Conservation (phyloP, 2,329 filamentous ascomycete genomes). For the Aspergillus phoenicis region DNA sequence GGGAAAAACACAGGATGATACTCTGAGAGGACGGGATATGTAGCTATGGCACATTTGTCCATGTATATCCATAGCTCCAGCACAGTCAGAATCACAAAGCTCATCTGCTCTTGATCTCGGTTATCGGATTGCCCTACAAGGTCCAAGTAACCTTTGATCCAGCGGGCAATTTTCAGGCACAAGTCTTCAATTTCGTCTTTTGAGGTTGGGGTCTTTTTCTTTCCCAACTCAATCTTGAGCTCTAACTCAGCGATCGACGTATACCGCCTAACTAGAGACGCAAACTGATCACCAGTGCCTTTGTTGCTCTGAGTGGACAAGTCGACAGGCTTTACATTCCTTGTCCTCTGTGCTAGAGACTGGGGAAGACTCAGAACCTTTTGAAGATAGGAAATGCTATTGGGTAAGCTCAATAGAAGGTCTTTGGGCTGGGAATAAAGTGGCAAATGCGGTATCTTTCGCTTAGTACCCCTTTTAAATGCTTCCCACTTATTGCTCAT, state of each 20-base stretch:
- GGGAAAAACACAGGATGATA: slow-evolving; percentile 57
- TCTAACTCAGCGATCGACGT: slow-evolving; percentile 4
- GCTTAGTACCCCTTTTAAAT: slow-evolving; percentile 43
- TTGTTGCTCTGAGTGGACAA: too few relatives aligned
- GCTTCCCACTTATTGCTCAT: slow-evolving; percentile 44
- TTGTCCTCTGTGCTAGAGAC: too few relatives aligned
- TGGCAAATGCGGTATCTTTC: slow-evolving; percentile 49
- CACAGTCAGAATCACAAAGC: slow-evolving; percentile 55
- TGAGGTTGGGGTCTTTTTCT: not conserved
- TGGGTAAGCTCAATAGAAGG: slow-evolving; percentile 43
- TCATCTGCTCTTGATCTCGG: slow-evolving; percentile 53
- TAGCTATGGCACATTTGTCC: slow-evolving; percentile 51
- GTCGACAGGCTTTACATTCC: too few relatives aligned
- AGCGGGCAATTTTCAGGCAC: slow-evolving; percentile 36
- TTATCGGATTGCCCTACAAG: slow-evolving; percentile 44
- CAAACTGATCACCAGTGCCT: too few relatives aligned
- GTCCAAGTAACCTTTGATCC: slow-evolving; percentile 42
- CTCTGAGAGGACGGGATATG: slow-evolving; percentile 52
- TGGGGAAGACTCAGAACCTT: slow-evolving; percentile 7
- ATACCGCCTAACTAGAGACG: too few relatives aligned
- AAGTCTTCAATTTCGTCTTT: slow-evolving; percentile 10
- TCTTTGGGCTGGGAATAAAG: slow-evolving; percentile 35
- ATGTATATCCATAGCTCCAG: slow-evolving; percentile 62
- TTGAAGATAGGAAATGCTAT: slow-evolving; percentile 43
- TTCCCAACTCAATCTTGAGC: not conserved